Conservation (phyloP, 1,139 yeast species). For the Debaryomyces sp. region DNA sequence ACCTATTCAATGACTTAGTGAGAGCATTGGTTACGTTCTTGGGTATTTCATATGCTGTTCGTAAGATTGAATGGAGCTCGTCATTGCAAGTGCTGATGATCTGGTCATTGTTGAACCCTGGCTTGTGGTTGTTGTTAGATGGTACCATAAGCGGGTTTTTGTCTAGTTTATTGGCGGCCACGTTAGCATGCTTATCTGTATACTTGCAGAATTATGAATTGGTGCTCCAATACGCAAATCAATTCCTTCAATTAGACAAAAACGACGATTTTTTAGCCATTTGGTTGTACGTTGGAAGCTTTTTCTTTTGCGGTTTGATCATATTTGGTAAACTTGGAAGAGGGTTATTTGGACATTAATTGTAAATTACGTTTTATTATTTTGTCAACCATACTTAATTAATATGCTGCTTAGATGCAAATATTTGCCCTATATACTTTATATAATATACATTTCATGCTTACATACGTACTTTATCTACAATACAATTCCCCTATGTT, state of each 20-base stretch:
- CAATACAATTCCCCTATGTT: not conserved
- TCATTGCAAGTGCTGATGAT: conserved; percentile 74
- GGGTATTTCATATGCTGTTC: conserved; percentile 82
- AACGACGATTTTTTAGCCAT: conserved; percentile 35
- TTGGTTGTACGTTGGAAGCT: conserved; percentile 58
- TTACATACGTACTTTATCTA: not conserved
- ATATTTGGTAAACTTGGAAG: conserved; percentile 77
- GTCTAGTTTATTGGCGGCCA: conserved; percentile 46
- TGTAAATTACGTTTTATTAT: not conserved
- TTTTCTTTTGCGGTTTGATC: conserved; percentile 68
- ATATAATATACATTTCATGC: not conserved
- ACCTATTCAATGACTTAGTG: conserved; percentile 39
- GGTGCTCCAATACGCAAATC: conserved; percentile 16
- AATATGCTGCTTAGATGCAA: not conserved
- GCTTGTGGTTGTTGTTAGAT: conserved; percentile 80
- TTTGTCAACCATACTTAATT: not conserved
- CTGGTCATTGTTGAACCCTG: conserved; percentile 77
- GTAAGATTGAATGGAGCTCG: conserved; percentile 79
- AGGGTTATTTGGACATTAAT: conserved; percentile 34
- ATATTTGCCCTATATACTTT: not conserved
- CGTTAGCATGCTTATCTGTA: conserved; percentile 40
- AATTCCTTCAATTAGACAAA: conserved; percentile 11
- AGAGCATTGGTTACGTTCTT: conserved; percentile 75
- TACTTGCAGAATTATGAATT: conserved; percentile 31
- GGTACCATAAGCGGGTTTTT: conserved; percentile 70